Conservation (phyloP, 176 grass and related monocot genomes). For the Paspalum vaginatum region DNA sequence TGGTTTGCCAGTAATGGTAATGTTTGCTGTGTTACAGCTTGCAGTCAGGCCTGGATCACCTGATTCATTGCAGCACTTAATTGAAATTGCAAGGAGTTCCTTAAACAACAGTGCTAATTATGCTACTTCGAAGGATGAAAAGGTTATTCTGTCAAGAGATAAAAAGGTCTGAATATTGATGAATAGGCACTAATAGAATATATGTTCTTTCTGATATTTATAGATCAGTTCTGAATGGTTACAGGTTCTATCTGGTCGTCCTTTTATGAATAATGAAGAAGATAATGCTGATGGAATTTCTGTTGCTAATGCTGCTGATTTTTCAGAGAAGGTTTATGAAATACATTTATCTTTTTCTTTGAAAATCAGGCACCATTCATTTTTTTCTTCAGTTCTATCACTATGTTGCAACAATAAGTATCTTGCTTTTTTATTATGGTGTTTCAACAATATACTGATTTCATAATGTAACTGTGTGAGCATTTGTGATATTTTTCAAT, state of each 20-base stretch:
- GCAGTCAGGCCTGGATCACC: conserved; percentile 82
- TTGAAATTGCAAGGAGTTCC: conserved; percentile 75
- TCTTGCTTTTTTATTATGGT: not conserved
- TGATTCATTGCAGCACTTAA: conserved; percentile 81
- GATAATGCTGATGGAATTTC: conserved; percentile 53
- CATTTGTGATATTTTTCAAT: not conserved
- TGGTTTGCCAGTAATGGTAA: conserved; percentile 15
- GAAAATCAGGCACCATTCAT: not conserved
- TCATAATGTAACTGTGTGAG: not conserved
- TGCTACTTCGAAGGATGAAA: conserved; percentile 70
- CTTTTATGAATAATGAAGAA: conserved; percentile 68
- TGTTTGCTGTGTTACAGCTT: conserved; percentile 55
- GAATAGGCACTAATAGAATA: not conserved
- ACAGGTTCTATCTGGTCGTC: conserved; percentile 65
- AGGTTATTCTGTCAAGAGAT: conserved; percentile 66
- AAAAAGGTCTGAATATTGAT: conserved; percentile 56
- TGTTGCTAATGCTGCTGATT: conserved; percentile 66
- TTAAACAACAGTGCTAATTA: conserved; percentile 46
- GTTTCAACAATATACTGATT: not conserved
- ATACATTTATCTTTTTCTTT: not conserved
- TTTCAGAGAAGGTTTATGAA: conserved; percentile 80
- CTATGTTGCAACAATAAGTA: not conserved
- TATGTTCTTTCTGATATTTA: conserved; percentile 17
- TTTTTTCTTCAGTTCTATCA: not conserved
- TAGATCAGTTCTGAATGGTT: conserved; percentile 38